Percentiles rank a stretch among this genome's conserved stretches.
Evolutionary conservation across 2,329 filamentous ascomycete species (phyloP).

Genomic region (Phialophora macrospora): DNA sequence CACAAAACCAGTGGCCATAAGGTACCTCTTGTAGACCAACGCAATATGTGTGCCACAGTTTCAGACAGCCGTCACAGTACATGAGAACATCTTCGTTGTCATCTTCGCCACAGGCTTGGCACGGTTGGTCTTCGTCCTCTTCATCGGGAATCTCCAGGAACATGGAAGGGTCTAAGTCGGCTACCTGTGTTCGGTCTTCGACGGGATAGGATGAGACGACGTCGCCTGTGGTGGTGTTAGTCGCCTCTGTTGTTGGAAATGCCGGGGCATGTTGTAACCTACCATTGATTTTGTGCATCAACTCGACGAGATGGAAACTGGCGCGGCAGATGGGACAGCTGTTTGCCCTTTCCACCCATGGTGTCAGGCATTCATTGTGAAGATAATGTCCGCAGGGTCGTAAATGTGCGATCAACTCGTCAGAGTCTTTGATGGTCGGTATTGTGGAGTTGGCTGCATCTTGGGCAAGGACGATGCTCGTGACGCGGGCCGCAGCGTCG

Average conservation of each 20-base stretch:
- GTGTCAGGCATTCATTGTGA: constrained; percentile 88
- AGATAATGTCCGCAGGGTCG: constrained; percentile 86
- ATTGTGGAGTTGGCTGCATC: constrained; percentile 40
- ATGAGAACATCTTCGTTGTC: constrained; percentile 85
- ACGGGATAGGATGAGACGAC: constrained; percentile 63
- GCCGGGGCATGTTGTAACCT: constrained; percentile 48
- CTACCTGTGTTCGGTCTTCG: constrained; percentile 68
- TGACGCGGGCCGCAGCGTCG: constrained; percentile 42
- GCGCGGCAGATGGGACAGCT: constrained; percentile 97
- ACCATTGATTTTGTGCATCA: constrained; percentile 81
- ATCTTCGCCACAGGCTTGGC: constrained; percentile 79
- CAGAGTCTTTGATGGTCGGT: constrained; percentile 39
- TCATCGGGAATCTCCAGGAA: constrained; percentile 70
- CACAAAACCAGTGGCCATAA: constrained; percentile 84
- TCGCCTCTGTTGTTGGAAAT: constrained; percentile 15
- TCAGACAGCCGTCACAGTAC: constrained; percentile 89
- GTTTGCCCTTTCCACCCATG: constrained; percentile 96
- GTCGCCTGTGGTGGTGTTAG: constrained; percentile 50
- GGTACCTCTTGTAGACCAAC: constrained; percentile 80
- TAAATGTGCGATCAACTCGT: constrained; percentile 61
- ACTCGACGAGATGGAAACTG: constrained; percentile 85
- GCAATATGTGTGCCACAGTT: constrained; percentile 89
- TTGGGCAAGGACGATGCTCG: constrained; percentile 39
- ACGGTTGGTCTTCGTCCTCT: constrained; percentile 71
- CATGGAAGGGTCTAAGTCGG: constrained; percentile 83